Percentiles rank a stretch among this genome's conserved stretches.
Conservation (phyloP, 2,329 filamentous ascomycete species). For the Fusarium odoratissimum region DNA sequence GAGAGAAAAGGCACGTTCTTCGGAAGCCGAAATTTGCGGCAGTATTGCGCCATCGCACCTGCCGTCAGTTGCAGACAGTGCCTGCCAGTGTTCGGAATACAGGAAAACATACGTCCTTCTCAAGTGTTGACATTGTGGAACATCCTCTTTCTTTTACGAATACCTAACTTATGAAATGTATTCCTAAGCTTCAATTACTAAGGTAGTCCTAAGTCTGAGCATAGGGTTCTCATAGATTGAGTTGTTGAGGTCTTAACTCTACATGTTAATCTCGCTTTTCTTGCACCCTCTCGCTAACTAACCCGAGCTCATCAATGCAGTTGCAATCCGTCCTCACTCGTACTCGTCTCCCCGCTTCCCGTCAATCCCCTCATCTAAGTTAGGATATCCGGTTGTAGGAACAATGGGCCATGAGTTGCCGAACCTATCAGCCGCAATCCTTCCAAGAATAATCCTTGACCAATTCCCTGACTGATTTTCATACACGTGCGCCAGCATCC, state of each 20-base stretch:
- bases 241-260: not conserved
- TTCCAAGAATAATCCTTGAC: slow-evolving; percentile 25
- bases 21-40: slow-evolving; percentile 29
- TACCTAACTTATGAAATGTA: not conserved
- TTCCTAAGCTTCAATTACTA: not conserved
- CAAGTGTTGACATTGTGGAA: not conserved
- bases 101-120: not conserved
- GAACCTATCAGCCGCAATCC: slow-evolving; percentile 38
- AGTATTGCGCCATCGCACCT: slow-evolving; percentile 46
- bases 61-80: slow-evolving; percentile 10
- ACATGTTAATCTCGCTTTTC: not conserved
- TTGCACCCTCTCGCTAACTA: not conserved
- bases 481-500: slow-evolving; percentile 41
- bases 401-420: slow-evolving; percentile 26
- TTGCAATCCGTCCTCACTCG: slow-evolving; percentile 22
- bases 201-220: not conserved
- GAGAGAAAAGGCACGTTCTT: slow-evolving; percentile 26
- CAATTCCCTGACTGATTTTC: slow-evolving; percentile 46
- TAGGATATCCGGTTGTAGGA: slow-evolving; percentile 24
- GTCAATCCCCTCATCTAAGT: slow-evolving; percentile 12
- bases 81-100: not conserved
- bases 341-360: slow-evolving; percentile 33
- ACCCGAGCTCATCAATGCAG: not conserved
- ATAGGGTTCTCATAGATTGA: not conserved
- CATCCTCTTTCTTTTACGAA: not conserved